Evolutionary conservation across 345 rosid species (phyloP), one percentile per base, ranked within the genome.

Genomic region (Limnanthes douglasii): DNA sequence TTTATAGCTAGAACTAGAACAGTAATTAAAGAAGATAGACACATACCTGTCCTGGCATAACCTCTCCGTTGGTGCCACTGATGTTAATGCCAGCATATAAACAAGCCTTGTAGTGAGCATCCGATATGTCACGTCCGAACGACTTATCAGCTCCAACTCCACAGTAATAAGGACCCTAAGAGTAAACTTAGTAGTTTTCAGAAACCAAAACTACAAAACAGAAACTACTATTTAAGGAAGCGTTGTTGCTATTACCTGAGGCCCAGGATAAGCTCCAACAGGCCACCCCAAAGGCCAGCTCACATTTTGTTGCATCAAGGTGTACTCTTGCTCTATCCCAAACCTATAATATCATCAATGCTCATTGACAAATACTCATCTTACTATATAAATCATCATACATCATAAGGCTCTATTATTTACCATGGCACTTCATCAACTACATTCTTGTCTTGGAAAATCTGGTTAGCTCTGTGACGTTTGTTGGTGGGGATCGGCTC

Each of bases 281-380:
- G 98, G 98, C 98, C 98, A 90, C 46, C 98, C 98, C 70, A 90
- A 65, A 42, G 98, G 98, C 98, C 98, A 90, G 34, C 63, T 69
- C 18, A 84, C 92, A 45, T 90, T 63, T 53, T 61, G 47, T 60
- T 84, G 95, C 45, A 90, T 65, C 41, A 90, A 69, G 51, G 95
- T 84, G 82, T 90, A 90, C 65, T 90, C 98, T 66, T 90, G 98
- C 71, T 90, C 95, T 37, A 84, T 90, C 22, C 98, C 98, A 45
- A 34, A 90, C 98, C 97, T 81, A 27, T 5, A 15, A 38, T 2
- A 36, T n/a, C n/a, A n/a, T n/a, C n/a, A n/a, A n/a, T n/a, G n/a
- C n/a, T n/a, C n/a, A n/a, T n/a, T n/a, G n/a, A n/a, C n/a, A n/a
- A n/a, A n/a, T n/a, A n/a, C n/a, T n/a, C n/a, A n/a, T n/a, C n/a